A percentile compares a stretch with the other conserved stretches of the same genome.
Conservation (phyloP, 768 basidiomycete species). For the Boletus tomentosulus region DNA sequence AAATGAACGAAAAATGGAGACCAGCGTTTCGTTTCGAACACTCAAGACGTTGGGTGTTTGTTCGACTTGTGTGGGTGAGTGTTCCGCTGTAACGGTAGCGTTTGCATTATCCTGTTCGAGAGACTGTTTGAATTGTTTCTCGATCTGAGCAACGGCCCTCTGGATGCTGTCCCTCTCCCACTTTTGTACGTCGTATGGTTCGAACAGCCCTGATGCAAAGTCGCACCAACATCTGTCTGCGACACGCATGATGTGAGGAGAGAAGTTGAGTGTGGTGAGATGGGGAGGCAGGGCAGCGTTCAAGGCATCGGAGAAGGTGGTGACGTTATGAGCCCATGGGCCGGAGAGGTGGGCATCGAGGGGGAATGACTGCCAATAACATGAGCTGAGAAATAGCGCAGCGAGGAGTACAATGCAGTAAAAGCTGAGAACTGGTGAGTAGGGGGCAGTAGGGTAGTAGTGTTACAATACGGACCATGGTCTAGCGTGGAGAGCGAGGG, state of each 20-base stretch:
- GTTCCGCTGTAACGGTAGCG: constrained; percentile 24
- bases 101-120: constrained; percentile 22
- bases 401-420: constrained; percentile 82
- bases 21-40: constrained; percentile 18
- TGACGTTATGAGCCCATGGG: constrained; percentile 68
- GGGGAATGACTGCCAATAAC: constrained; percentile 85
- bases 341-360: constrained; percentile 55
- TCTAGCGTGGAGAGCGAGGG: constrained; percentile 74
- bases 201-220: constrained; percentile 62
- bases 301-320: constrained; percentile 68
- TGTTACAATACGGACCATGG: constrained; percentile 59
- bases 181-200: constrained; percentile 68
- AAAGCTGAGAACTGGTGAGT: constrained; percentile 48
- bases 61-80: constrained; percentile 14
- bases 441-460: not conserved
- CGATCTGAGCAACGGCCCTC: constrained; percentile 36
- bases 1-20: constrained; percentile 23
- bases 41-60: constrained; percentile 1
- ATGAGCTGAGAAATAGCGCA: constrained; percentile 82
- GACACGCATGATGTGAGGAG: constrained; percentile 59
- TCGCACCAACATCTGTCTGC: constrained; percentile 88
- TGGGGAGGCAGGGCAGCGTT: constrained; percentile 42
- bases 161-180: constrained; percentile 72
- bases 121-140: constrained; percentile 26
- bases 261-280: constrained; percentile 34